Conservation (phyloP, 2,329 filamentous ascomycete species). For the Aureobasidium musti region DNA sequence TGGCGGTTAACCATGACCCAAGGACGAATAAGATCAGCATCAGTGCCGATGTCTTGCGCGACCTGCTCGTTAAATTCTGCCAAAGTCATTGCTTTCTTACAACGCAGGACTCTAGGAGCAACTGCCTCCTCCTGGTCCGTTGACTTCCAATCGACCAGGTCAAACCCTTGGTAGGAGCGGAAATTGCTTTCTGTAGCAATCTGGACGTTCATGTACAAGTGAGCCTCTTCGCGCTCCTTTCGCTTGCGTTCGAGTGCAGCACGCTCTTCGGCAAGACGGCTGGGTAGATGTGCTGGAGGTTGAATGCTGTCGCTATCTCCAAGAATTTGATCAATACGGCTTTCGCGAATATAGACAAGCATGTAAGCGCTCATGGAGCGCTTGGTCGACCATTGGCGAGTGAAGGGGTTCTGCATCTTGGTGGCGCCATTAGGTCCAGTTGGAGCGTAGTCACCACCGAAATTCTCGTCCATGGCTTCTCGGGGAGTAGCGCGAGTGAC, state of each 20-base stretch:
- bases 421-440: constrained; percentile 58
- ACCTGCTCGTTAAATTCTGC: constrained; percentile 71
- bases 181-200: constrained; percentile 83
- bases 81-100: constrained; percentile 74
- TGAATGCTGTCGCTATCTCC: constrained; percentile 73
- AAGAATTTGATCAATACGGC: constrained; percentile 78
- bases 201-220: constrained; percentile 84
- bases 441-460: constrained; percentile 75
- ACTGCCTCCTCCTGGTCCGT: constrained; percentile 68
- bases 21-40: constrained; percentile 71
- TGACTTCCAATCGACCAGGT: constrained; percentile 66
- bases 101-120: constrained; percentile 69
- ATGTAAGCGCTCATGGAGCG: constrained; percentile 91
- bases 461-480: constrained; percentile 95
- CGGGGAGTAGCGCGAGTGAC: constrained; percentile 91
- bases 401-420: constrained; percentile 64
- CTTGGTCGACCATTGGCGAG: constrained; percentile 64
- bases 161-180: constrained; percentile 76
- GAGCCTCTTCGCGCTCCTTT: constrained; percentile 91
- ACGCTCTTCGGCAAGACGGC: constrained; percentile 82
- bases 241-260: constrained; percentile 71
- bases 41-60: constrained; percentile 67
- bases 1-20: constrained; percentile 99
- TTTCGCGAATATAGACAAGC: constrained; percentile 95
- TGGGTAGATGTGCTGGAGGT: constrained; percentile 73